Base-by-base conservation (phyloP, 371 early-diverging fungal species). In the Vairimorpha ceranae region DNA sequence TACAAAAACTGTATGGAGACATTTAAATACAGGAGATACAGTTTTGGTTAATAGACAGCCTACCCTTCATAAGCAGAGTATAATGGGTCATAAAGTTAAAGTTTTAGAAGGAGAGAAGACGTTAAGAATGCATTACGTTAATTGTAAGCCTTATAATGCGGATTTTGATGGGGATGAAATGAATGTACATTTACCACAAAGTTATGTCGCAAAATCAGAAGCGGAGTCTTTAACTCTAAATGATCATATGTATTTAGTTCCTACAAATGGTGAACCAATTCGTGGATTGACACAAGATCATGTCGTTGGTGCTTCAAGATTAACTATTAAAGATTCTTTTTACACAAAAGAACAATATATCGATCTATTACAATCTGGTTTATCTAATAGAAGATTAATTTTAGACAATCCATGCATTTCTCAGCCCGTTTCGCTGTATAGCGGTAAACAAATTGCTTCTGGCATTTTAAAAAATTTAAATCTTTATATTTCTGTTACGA, bases 161-260 rank as follows among this genome's bases (percentile, higher is more conserved):
- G 99, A 99, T 88, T 97, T 99, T 85, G 99, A 97, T 85, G 99
- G 99, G 81, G 99, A 97, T 85, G 99, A 99, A 85, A 99, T 99
- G 97, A 99, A 99, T 85, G 89, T 95, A 76, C 99, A 99, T 85
- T 96, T 95, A 80, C 95, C 96, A 36, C 98, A 99, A 85, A 92
- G 90, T 83, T 92, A 93, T 84, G 85, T 92, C 59, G 93, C 93
- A 14, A 87, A 93, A 61, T 90, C 95, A 30, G 99, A 99, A 85
- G 93, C 93, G 36, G 86, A 89, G 75, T 80, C 92, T 75, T 92
- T 99, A 73, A 93, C 92, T 70, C 90, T 90, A 65, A 95, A 92
- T 2, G 95, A 97, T 80, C 86, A 89, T 74, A 96, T 96, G 84
- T 98, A 97, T 86, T 86, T 95, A 65, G 94, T 92, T 6, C 94